Evolutionary conservation across 1,284 basidiomycete genomes (phyloP).

Genomic region (Irpex lacteus): DNA sequence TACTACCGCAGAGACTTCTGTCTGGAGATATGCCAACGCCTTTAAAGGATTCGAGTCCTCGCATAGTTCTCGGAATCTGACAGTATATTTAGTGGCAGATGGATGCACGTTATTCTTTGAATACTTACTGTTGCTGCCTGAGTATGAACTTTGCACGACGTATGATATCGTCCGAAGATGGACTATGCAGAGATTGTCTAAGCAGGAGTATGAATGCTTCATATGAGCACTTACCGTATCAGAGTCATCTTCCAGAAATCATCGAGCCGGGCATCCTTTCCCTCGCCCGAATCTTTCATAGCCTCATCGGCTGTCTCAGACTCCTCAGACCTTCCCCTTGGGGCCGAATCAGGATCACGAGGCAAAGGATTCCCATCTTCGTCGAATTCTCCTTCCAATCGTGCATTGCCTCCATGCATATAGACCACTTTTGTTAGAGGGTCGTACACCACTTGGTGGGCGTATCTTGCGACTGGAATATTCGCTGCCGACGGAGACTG

Average conservation of each 20-base stretch:
- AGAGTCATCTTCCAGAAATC: conserved; percentile 77
- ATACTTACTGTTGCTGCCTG: conserved; percentile 64
- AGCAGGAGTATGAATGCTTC: neutral
- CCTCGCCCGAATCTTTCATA: conserved; percentile 12
- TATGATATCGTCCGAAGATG: conserved; percentile 55
- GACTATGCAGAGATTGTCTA: conserved; percentile 38
- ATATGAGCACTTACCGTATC: conserved; percentile 44
- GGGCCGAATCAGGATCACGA: neutral
- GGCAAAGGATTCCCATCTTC: neutral
- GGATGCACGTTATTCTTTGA: neutral
- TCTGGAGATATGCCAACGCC: conserved; percentile 70
- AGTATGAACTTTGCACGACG: conserved; percentile 58
- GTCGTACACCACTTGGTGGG: conserved; percentile 76
- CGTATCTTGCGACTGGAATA: conserved; percentile 49
- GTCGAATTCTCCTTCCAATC: conserved; percentile 24
- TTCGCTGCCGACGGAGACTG: neutral
- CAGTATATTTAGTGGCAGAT: neutral
- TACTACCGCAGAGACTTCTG: conserved; percentile 65
- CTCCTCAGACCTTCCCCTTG: conserved; percentile 1
- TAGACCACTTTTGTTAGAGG: conserved; percentile 50
- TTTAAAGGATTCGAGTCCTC: conserved; percentile 60
- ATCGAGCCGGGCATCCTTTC: conserved; percentile 50
- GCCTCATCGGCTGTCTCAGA: neutral
- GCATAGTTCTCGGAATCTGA: conserved; percentile 78
- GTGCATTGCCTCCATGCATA: conserved; percentile 73